These are phyloP conservation scores for Fagus sylvatica DNA, from an alignment of 306 rosid species.

Conservation along the genomic window DNA sequence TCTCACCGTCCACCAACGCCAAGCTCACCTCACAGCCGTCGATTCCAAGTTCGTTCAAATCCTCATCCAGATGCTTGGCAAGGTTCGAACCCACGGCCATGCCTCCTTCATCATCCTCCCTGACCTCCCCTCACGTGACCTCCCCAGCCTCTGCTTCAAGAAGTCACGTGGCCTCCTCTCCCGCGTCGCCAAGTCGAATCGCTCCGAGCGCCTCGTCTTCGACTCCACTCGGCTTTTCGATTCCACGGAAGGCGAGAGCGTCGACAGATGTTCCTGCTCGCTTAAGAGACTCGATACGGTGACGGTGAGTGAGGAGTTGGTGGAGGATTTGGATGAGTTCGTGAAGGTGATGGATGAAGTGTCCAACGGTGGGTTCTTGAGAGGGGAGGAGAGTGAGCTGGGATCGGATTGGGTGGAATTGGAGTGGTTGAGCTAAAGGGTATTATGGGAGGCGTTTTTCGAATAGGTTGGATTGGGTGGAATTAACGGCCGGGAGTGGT, in stretches of 20 bases:
- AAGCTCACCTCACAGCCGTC: constrained; percentile 61
- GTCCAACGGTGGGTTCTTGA: constrained; percentile 64
- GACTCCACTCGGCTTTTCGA: constrained; percentile 52
- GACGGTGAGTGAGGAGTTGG: constrained; percentile 50
- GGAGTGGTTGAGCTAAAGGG: constrained; percentile 81
- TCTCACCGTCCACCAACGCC: constrained; percentile 71
- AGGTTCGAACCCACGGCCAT: constrained; percentile 46
- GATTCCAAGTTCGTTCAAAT: constrained; percentile 60
- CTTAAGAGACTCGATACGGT: constrained; percentile 42
- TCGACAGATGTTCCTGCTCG: constrained; percentile 53
- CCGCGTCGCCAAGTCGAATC: constrained; percentile 52
- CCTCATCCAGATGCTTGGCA: constrained; percentile 64
- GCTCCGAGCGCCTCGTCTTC: constrained; percentile 27
- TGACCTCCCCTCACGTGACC: constrained; percentile 57
- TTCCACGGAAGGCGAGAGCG: constrained; percentile 61
- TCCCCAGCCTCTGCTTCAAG: constrained; percentile 73
- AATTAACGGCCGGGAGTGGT: too few species aligned
- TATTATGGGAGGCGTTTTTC: constrained; percentile 77
- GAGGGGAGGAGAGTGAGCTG: constrained; percentile 71
- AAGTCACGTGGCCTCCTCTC: constrained; percentile 65
- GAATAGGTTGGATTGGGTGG: constrained; percentile 69
- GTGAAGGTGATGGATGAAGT: constrained; percentile 61
- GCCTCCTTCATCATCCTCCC: constrained; percentile 81
- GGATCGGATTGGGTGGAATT: constrained; percentile 76
- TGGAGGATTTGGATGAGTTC: constrained; percentile 49